Evolutionary conservation across 305 asterid genomes (phyloP).

Genomic region (Withania somnifera): DNA sequence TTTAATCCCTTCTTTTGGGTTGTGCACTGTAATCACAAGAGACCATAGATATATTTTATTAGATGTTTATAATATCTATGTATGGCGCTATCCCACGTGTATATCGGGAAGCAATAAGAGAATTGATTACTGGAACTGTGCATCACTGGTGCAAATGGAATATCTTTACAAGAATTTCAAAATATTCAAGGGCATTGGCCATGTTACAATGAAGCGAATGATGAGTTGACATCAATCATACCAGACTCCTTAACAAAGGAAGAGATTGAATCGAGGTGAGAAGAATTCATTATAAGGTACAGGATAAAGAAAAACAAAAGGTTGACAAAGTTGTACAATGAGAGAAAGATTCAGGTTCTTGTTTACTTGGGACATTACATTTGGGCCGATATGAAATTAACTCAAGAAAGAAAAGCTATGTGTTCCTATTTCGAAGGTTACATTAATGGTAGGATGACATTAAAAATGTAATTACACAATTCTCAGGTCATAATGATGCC

Average conservation of each 20-base stretch:
- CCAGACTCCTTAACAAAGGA: neutral
- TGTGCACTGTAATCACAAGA: neutral
- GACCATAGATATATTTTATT: neutral
- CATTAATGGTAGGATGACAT: neutral
- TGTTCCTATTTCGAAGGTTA: neutral
- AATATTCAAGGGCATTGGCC: neutral
- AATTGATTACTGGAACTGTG: too few species aligned
- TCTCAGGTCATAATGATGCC: too few species aligned
- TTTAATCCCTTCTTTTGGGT: neutral
- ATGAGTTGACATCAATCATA: neutral
- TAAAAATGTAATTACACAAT: too few species aligned
- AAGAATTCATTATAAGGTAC: neutral
- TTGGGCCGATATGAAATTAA: neutral
- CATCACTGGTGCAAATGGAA: too few species aligned
- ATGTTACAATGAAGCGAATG: too few species aligned
- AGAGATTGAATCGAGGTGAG: neutral
- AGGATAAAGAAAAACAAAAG: neutral
- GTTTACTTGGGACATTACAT: neutral
- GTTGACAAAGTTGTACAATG: neutral
- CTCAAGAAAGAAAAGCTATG: neutral
- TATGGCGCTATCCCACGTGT: neutral
- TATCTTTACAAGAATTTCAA: too few species aligned
- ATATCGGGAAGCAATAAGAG: neutral
- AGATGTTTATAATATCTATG: neutral
- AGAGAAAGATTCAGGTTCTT: neutral